These are phyloP conservation scores for Tympanopsis confertula DNA, from an alignment of 2,329 filamentous ascomycete species.

Conservation along the genomic window DNA sequence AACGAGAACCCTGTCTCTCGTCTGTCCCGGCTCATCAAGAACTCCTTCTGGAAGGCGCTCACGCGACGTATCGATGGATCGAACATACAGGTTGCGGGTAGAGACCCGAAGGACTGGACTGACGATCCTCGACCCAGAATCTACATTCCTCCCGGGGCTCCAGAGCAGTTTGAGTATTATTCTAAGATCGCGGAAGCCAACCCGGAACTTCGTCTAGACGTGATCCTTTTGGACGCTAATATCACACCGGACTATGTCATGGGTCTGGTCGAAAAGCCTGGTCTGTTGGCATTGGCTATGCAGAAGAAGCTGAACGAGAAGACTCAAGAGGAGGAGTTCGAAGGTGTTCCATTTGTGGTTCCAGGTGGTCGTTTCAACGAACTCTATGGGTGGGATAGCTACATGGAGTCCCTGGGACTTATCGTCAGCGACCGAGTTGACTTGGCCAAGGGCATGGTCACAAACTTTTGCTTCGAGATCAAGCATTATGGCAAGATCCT, in stretches of 20 bases:
- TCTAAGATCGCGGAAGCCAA: slow-evolving; percentile 63
- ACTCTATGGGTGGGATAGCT: slow-evolving; percentile 96
- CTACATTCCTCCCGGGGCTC: slow-evolving; percentile 75
- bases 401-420: slow-evolving; percentile 90
- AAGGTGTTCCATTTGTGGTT: slow-evolving; percentile 88
- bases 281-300: slow-evolving; percentile 81
- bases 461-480: slow-evolving; percentile 96
- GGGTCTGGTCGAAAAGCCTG: slow-evolving; percentile 76
- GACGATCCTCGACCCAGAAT: slow-evolving; percentile 78
- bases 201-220: slow-evolving; percentile 79
- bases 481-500: slow-evolving; percentile 97
- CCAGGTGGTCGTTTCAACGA: slow-evolving; percentile 97
- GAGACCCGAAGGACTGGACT: slow-evolving; percentile 93
- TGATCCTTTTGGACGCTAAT: slow-evolving; percentile 63
- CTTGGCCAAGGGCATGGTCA: slow-evolving; percentile 85
- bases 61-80: slow-evolving; percentile 83
- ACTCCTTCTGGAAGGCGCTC: slow-evolving; percentile 85
- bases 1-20: slow-evolving; percentile 92
- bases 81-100: slow-evolving; percentile 74
- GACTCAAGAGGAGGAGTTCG: slow-evolving; percentile 59
- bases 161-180: slow-evolving; percentile 86
- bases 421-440: slow-evolving; percentile 76
- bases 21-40: slow-evolving; percentile 72
- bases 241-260: slow-evolving; percentile 74
- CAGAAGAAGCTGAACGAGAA: slow-evolving; percentile 58